Evolutionary conservation across 352 stramenopile species (phyloP), one percentile per base, ranked within the genome.

Genomic region (Phytophthora hybrid): DNA sequence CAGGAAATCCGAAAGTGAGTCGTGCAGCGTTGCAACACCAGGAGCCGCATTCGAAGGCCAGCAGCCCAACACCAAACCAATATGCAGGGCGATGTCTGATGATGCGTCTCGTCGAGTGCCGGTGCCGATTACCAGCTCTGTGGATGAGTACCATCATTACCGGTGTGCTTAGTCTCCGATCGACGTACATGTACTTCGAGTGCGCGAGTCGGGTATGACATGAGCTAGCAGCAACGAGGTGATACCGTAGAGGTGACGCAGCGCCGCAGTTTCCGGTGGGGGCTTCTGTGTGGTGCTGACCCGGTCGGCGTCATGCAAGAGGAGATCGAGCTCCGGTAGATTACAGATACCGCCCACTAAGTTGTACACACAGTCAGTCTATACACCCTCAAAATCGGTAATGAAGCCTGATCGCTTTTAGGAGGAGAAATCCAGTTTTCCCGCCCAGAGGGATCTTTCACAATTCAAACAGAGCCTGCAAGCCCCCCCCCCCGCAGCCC

Each of bases 1-100:
- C 9, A 47, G 57, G 39, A 41, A 69, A 66, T 64, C 47, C 52
- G 58, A 63, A 68, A 67, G 37, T 65, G 53, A 61, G 49, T 26
- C 47, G 9, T 59, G 8, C 32, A 41, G 57, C 57, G 61, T 39
- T 68, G 63, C 54, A 39, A 2, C 32, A 9, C 32, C 37, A 16
- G 37, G 34, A 41, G 34, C 34, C 34, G 34, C 34, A 41, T 41
- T 41, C 34, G 34, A 41, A 11, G 34, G 9, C 11, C 34, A 29
- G 8, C 9, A 41, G 34, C 34, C 11, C 34, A 41, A 13, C 34
- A 13, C 2, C 3, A 13, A 41, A 41, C 34, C 9, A 41, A 41
- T 4, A 46, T 53, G 19, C 49, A 63, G n/a, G n/a, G 47, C 13
- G 31, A 14, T 66, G 2, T n/a, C 44, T 19, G 6, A 6, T 51